Conservation (phyloP, 257 asterid species). For the Cordia subcordata region DNA sequence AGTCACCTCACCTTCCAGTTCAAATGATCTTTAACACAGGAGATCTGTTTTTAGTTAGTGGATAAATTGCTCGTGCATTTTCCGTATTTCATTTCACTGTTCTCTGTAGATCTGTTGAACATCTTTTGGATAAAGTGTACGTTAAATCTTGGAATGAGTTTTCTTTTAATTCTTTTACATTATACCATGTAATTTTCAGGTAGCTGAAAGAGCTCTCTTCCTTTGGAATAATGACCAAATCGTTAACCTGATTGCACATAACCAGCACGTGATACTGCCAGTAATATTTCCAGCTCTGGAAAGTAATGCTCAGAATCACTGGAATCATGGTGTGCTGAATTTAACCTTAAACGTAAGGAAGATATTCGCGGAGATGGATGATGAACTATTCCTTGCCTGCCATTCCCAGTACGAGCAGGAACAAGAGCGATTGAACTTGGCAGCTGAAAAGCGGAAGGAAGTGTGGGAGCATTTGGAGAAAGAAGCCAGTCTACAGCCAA, state of each 20-base stretch:
- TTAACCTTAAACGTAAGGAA: constrained; percentile 60
- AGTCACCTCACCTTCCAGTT: too few species aligned
- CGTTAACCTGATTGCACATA: constrained; percentile 56
- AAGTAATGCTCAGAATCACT: constrained; percentile 56
- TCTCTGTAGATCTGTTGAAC: background rate
- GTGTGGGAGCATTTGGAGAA: constrained; percentile 59
- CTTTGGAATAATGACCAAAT: constrained; percentile 80
- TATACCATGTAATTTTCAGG: constrained; percentile 33
- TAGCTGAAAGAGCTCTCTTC: constrained; percentile 86
- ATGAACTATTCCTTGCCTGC: constrained; percentile 46
- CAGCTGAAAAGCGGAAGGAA: constrained; percentile 41
- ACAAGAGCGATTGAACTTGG: constrained; percentile 27
- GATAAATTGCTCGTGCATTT: too few species aligned
- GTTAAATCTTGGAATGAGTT: too few species aligned
- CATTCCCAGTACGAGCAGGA: constrained; percentile 54
- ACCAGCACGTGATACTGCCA: constrained; percentile 70
- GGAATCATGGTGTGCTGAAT: constrained; percentile 78
- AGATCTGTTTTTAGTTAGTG: too few species aligned
- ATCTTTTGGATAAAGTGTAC: background rate
- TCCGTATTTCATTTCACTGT: too few species aligned
- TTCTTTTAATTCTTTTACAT: background rate
- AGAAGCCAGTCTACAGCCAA: constrained; percentile 58
- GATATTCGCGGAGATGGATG: constrained; percentile 74
- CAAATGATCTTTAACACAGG: too few species aligned
- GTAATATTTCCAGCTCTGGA: constrained; percentile 76